A percentile compares a stretch with the other conserved stretches of the same genome.
These are phyloP conservation scores for Boletus sensibilis DNA, from an alignment of 768 basidiomycete genomes.

Conservation along the genomic window DNA sequence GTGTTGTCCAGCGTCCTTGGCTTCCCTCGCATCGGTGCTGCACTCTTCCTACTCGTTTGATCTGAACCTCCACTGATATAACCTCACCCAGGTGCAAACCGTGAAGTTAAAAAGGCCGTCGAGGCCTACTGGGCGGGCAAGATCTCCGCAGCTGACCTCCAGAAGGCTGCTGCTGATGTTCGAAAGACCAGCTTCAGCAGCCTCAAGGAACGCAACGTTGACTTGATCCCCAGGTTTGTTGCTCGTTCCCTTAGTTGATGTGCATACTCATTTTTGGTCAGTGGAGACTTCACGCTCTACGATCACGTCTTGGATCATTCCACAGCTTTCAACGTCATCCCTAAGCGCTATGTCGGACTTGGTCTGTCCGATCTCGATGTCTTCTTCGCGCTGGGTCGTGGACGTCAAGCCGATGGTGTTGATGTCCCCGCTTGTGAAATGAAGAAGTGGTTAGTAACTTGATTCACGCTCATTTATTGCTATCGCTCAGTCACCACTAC, in stretches of 20 bases:
- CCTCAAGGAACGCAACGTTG: slow-evolving; percentile 83
- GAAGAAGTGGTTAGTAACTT: slow-evolving; percentile 89
- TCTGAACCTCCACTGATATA: slow-evolving; percentile 1
- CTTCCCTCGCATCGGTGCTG: slow-evolving; percentile 78
- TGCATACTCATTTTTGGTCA: slow-evolving; percentile 36
- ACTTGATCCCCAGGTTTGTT: slow-evolving; percentile 84
- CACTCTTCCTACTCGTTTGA: neutral
- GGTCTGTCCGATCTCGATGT: slow-evolving; percentile 88
- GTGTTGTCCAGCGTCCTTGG: slow-evolving; percentile 85
- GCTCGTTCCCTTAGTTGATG: slow-evolving; percentile 3
- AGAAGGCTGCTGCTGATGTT: slow-evolving; percentile 82
- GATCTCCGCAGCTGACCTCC: slow-evolving; percentile 81
- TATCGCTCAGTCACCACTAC: neutral
- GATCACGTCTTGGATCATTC: slow-evolving; percentile 99
- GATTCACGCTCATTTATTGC: neutral
- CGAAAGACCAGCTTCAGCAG: slow-evolving; percentile 86
- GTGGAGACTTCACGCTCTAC: slow-evolving; percentile 98
- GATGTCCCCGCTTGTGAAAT: slow-evolving; percentile 98
- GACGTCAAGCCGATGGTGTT: slow-evolving; percentile 89
- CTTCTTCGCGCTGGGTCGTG: slow-evolving; percentile 99
- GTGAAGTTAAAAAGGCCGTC: slow-evolving; percentile 96
- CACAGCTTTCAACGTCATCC: slow-evolving; percentile 93
- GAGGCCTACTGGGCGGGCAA: slow-evolving; percentile 99
- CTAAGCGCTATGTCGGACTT: slow-evolving; percentile 87
- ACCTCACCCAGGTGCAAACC: slow-evolving; percentile 67